Evolutionary conservation across 306 rosid species (phyloP).

Genomic region (Gleditsia sinensis): DNA sequence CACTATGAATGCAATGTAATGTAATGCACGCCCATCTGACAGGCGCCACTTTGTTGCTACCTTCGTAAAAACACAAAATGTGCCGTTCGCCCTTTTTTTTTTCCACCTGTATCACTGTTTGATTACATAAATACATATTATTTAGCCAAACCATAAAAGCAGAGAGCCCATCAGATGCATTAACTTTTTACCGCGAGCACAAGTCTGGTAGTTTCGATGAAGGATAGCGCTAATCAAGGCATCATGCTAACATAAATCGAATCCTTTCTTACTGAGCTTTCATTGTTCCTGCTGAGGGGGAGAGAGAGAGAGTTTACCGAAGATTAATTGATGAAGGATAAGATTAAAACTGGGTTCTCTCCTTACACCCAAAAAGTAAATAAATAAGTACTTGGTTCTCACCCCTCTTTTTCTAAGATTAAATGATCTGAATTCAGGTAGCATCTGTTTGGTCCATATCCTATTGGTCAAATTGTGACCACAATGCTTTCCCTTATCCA

Average conservation of each 20-base stretch:
- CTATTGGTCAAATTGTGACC: constrained; percentile 57
- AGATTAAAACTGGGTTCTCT: constrained; percentile 25
- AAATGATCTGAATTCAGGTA: constrained; percentile 30
- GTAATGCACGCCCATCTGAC: constrained; percentile 67
- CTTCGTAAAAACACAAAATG: too few species aligned
- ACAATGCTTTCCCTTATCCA: constrained; percentile 40
- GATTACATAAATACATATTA: too few species aligned
- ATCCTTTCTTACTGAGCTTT: neutral
- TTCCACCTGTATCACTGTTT: too few species aligned
- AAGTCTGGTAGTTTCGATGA: too few species aligned
- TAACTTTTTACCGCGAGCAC: too few species aligned
- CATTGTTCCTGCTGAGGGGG: neutral
- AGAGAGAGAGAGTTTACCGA: neutral
- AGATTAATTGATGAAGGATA: neutral
- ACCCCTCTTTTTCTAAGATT: neutral
- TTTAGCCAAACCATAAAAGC: too few species aligned
- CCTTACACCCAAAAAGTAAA: neutral
- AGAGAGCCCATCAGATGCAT: too few species aligned
- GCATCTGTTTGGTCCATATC: constrained; percentile 32
- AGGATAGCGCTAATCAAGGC: neutral
- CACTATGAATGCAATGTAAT: constrained; percentile 29
- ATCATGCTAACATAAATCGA: neutral
- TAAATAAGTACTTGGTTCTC: too few species aligned
- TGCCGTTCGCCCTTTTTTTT: too few species aligned
- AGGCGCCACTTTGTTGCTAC: constrained; percentile 53